Percentiles rank a stretch among this genome's conserved stretches.
These are phyloP conservation scores for Lactarius akahatsu DNA, from an alignment of 768 basidiomycete genomes.

Conservation along the genomic window DNA sequence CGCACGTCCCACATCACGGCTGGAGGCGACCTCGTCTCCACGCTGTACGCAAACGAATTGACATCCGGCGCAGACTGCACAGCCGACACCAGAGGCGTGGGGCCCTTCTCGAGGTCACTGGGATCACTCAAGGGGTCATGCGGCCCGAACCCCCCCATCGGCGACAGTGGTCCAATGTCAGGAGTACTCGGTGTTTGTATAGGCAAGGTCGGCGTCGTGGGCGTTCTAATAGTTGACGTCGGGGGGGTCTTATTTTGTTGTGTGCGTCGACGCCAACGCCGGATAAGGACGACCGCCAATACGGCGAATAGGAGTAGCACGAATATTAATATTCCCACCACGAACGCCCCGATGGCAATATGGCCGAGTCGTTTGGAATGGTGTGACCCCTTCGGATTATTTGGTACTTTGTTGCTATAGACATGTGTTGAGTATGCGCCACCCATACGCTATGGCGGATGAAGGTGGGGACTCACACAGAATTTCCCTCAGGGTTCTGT, in stretches of 20 bases:
- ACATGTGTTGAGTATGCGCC: neutral
- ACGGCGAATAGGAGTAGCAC: slow-evolving; percentile 4
- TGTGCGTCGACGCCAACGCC: slow-evolving; percentile 8
- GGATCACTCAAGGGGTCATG: neutral
- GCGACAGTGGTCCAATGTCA: neutral
- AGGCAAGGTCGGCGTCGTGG: slow-evolving; percentile 12
- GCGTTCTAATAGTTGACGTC: neutral
- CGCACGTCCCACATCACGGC: slow-evolving; percentile 4
- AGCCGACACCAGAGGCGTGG: too few species aligned
- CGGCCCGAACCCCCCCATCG: neutral
- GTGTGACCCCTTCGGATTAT: neutral
- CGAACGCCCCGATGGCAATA: neutral
- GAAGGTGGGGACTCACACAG: neutral
- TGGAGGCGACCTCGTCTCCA: neutral
- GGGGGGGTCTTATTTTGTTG: neutral
- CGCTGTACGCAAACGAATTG: neutral
- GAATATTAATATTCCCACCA: neutral
- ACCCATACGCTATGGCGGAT: neutral
- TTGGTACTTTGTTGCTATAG: neutral
- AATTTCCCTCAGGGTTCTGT: neutral
- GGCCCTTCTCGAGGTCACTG: slow-evolving; percentile 7
- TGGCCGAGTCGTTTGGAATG: neutral
- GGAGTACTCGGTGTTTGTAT: slow-evolving; percentile 8
- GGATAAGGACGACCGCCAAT: slow-evolving; percentile 11
- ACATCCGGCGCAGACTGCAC: neutral